Base-by-base conservation (phyloP, 2,329 filamentous ascomycete species). In the Sclerotinia borealis region DNA sequence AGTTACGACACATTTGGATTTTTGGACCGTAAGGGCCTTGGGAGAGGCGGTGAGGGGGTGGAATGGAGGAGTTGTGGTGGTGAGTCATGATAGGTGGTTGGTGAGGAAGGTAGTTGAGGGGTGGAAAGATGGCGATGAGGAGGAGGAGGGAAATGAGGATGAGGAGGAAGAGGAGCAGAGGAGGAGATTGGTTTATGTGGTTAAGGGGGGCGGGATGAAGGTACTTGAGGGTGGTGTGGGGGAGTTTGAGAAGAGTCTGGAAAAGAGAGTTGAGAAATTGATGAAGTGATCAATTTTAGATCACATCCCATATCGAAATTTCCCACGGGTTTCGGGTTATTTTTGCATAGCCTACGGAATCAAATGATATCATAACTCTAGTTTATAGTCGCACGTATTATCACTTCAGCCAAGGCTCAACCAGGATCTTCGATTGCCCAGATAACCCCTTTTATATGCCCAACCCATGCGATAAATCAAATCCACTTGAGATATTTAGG, bases 1-100 rank as follows among this genome's bases (percentile, higher is more conserved):
- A 79, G 93, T 95, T 59, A 98, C 95, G 74, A 99, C 91, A 1
- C 92, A 96, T 78, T 80, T 96, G 47, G 92, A 96, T 73, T 90
- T 89, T 66, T 85, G 95, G 76, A 93, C 89, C 0, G 90, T 93
- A 29, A 83, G 85, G 9, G 90, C 89, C 2, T 76, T 96, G 61
- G 81, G 88, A 0, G 80, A 83, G 29, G 88, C 88, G 2, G 74
- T 96, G 66, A 80, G 82, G 17, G 77, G 77, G 3, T 96, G 89
- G 81, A 82, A 86, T 62, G 91, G 91, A 0, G 91, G 90, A 0
- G 82, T 95, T 4, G 76, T 96, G 45, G 77, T 95, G 6, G 87
- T 95, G 5, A 92, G 86, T 41, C 92, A 96, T 77, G 91, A 96
- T 74, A 81, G 92, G 37, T 96, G 90, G 81, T 88, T 96, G 70